Evolutionary conservation across 2,329 filamentous ascomycete species (phyloP), one percentile per base, ranked within the genome.

Genomic region (Septoria petroselini): DNA sequence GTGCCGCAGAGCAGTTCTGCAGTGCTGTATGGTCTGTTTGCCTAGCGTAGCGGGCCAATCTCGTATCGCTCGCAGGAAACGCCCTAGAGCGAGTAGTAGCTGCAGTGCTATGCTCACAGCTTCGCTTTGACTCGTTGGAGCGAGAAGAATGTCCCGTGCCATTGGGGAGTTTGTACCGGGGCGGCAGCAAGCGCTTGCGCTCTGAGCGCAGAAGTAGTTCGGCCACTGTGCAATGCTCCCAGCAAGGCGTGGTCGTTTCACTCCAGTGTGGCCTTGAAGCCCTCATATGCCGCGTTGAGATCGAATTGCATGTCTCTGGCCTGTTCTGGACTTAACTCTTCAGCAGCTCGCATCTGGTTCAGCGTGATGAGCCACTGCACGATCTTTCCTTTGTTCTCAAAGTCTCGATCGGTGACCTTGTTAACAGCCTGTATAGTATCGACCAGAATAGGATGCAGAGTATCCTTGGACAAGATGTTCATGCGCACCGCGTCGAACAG

Each of bases 381-480:
- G 62, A 98, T 97, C 78, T 97, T 97, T 62, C 88, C 90, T 59
- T 94, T 85, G 66, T 85, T 91, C 60, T 97, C 91, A 67, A 98
- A 98, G 63, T 97, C 91, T 55, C 85, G 82, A 67, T 95, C 90
- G 2, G 91, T 96, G 57, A 98, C 93, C 65, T 94, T 93, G 72
- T 97, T 97, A 58, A 96, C 91, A 2, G 89, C 91, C 65, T 96
- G 91, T 54, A 98, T 98, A 14, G 96, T 89, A 62, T 97, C 93
- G 1, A 91, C 91, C 2, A 98, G 78, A 15, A 98, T 76, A 3
- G 93, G 93, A 66, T 98, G 94, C n/a, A 98, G 76, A 56, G 93
- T 90, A 69, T 97, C 91, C 67, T 98, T 98, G 40, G 91, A 91
- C 8, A 95, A 77, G 63, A 97, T 82, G 37, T 91, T 91, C 47